Evolutionary conservation across 2,329 filamentous ascomycete species (phyloP).

Genomic region (Cytospora piceicola): DNA sequence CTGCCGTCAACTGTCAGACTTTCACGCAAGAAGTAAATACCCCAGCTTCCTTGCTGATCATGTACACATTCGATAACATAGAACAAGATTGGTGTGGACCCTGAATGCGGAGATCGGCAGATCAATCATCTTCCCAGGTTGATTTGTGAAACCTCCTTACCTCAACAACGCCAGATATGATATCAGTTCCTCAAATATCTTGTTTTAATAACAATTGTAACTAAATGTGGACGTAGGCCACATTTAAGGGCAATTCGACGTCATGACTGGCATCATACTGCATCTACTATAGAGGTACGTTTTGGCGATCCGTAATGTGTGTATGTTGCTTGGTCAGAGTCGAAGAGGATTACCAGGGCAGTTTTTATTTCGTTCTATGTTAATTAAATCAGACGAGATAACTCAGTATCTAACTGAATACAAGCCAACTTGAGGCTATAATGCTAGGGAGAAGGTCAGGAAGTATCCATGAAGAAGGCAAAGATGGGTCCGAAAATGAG

Average conservation of each 20-base stretch:
- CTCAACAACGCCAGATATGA: slow-evolving; percentile 21
- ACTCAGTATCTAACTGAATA: too few relatives aligned
- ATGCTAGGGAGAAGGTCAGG: too few relatives aligned
- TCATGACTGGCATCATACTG: slow-evolving; percentile 11
- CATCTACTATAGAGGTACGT: background rate
- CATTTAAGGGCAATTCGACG: slow-evolving; percentile 19
- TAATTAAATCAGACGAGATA: too few relatives aligned
- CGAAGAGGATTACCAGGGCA: too few relatives aligned
- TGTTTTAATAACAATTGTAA: background rate
- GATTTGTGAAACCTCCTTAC: background rate
- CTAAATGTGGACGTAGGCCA: background rate
- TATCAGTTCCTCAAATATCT: slow-evolving; percentile 16
- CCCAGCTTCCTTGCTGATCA: background rate
- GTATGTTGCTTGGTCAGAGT: too few relatives aligned
- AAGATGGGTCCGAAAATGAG: too few relatives aligned
- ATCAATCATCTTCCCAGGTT: slow-evolving; percentile 9
- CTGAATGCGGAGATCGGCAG: slow-evolving; percentile 26
- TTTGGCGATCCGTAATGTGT: background rate
- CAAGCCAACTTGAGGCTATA: too few relatives aligned
- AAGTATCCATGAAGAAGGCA: too few relatives aligned
- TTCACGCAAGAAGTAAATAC: background rate
- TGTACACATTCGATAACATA: background rate
- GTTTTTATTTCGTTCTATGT: background rate
- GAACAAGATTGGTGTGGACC: slow-evolving; percentile 23
- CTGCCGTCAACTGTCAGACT: background rate